Evolutionary conservation across 768 basidiomycete species (phyloP), one percentile per base, ranked within the genome.

Genomic region (Auricularia sp.): DNA sequence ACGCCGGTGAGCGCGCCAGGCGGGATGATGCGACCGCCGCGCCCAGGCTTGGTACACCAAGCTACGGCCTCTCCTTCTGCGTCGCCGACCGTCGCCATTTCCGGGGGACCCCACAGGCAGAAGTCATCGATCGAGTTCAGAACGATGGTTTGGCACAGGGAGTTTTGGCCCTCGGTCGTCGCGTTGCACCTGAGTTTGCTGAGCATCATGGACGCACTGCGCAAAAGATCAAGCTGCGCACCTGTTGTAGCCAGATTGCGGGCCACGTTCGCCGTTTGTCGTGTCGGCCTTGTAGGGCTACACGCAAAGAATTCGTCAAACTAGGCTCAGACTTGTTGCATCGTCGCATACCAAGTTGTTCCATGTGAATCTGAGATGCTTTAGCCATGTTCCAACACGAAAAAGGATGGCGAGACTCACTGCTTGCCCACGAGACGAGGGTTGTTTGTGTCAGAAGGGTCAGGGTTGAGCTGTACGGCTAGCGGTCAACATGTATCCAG

Each of bases 41-140:
- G 83, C 5, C 83, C 83, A 1, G 80, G 79, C 72, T 87, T 84
- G n/a, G 85, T 84, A 76, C 90, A 94, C 82, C 84, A 94, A 1
- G 89, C 84, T 10, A 93, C 87, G 70, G 83, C 85, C 71, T 84
- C 77, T 54, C 82, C 85, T 71, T 94, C 92, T 2, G 81, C 81
- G 65, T 88, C 80, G 42, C 81, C 86, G 58, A 93, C 85, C 77
- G 72, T 83, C 77, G 3, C 81, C 76, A 42, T 42, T 18, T 74
- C 74, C 1, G 78, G 68, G 0, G 86, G 82, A 35, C 79, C 85
- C 84, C 85, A 89, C 0, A 89, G 69, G 68, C 88, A 90, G 73
- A 87, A 89, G 70, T 90, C 47, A 18, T 51, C 47, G 47, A 51
- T 51, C 18, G 47, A 51, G 47, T 51, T 51, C 18, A 51, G 6